These are phyloP conservation scores for Phytopythium sindhum DNA, from an alignment of 352 stramenopile species.

Conservation along the genomic window DNA sequence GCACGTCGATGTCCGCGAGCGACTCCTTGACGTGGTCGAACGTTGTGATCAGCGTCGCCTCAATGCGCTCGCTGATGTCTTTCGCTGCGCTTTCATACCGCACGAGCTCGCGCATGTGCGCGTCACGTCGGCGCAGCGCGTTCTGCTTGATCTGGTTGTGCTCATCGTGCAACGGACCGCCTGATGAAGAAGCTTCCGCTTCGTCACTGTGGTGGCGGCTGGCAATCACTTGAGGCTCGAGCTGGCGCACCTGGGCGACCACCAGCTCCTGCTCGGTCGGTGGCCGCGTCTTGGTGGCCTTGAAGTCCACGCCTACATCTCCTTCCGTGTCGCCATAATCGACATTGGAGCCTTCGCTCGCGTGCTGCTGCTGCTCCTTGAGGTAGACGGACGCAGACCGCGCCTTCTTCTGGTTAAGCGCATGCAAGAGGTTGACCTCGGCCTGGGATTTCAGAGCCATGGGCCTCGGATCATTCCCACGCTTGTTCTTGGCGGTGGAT, in stretches of 20 bases:
- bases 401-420: conserved; percentile 50
- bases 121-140: conserved; percentile 44
- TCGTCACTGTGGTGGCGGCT: conserved; percentile 14
- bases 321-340: conserved; percentile 8
- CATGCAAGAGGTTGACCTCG: conserved; percentile 47
- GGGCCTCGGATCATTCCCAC: neutral
- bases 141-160: conserved; percentile 58
- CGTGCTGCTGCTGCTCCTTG: conserved; percentile 40
- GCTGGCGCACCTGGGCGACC: conserved; percentile 48
- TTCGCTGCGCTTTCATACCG: conserved; percentile 50
- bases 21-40: conserved; percentile 60
- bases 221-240: conserved; percentile 40
- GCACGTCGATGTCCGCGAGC: conserved; percentile 32
- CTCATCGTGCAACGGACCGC: neutral
- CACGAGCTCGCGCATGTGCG: conserved; percentile 49
- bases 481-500: neutral
- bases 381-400: conserved; percentile 37
- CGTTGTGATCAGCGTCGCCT: conserved; percentile 43
- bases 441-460: conserved; percentile 45
- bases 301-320: conserved; percentile 9
- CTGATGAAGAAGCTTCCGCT: neutral
- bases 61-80: conserved; percentile 58
- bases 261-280: conserved; percentile 35
- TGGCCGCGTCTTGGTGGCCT: conserved; percentile 4
- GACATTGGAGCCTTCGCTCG: conserved; percentile 7